Evolutionary conservation across 768 basidiomycete species (phyloP).

Genomic region (Termitomyces sp.): DNA sequence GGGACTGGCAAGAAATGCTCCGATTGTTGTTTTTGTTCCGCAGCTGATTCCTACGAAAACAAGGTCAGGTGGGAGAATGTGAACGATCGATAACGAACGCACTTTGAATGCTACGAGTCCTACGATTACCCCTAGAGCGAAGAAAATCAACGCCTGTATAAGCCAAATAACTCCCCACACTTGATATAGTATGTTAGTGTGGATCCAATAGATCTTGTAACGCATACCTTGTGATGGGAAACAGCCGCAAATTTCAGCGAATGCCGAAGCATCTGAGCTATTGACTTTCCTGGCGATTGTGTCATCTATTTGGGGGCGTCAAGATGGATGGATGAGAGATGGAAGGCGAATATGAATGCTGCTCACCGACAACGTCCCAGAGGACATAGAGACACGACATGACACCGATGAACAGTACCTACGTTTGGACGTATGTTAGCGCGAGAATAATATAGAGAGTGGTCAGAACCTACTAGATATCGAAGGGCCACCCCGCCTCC

Average conservation of each 20-base stretch:
- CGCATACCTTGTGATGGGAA: slow-evolving; percentile 72
- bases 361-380: slow-evolving; percentile 82
- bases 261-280: slow-evolving; percentile 82
- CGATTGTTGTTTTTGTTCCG: slow-evolving; percentile 28
- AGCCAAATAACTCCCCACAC: slow-evolving; percentile 93
- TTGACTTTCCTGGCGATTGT: slow-evolving; percentile 84
- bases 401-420: slow-evolving; percentile 76
- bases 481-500: slow-evolving; percentile 70
- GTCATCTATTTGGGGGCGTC: slow-evolving; percentile 52
- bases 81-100: slow-evolving; percentile 12
- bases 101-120: slow-evolving; percentile 85
- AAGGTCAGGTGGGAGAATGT: background rate
- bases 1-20: slow-evolving; percentile 60
- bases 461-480: slow-evolving; percentile 56
- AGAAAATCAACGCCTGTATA: slow-evolving; percentile 68
- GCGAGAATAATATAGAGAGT: background rate
- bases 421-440: background rate
- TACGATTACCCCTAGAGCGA: slow-evolving; percentile 71
- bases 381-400: slow-evolving; percentile 88
- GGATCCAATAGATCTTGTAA: background rate
- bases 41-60: slow-evolving; percentile 49
- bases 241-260: slow-evolving; percentile 82
- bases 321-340: background rate
- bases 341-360: background rate
- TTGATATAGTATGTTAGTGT: slow-evolving; percentile 21